Base-by-base conservation (phyloP, 2,329 filamentous ascomycete genomes). In the Akanthomyces dipterigenus region DNA sequence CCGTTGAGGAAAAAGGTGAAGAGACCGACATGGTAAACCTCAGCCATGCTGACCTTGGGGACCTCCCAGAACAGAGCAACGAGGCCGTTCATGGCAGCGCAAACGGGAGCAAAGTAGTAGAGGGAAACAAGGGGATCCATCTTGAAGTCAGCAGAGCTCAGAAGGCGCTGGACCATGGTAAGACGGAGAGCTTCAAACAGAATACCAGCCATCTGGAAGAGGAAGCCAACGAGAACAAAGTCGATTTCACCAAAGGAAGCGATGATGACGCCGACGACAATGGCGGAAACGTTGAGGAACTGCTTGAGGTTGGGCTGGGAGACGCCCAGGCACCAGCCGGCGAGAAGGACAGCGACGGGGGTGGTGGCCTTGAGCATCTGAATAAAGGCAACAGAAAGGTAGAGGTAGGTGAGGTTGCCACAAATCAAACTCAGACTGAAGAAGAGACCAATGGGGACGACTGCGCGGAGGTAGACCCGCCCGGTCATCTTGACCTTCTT, bases 331-430 rank as follows among this genome's bases (percentile, higher is more conserved):
- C 82, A 80, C 93, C 95, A 98, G 67, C 91, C 91, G 45, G 91
- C 89, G 67, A 98, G 77, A 42, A 99, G 86, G 57, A 98, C 93
- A 58, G 92, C 93, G 63, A 98, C 93, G 18, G 95, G 95, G 31
- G 91, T 98, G 49, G 92, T 97, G 67, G 95, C 95, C 89, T 98
- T 98, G 76, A 98, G 87, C 93, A 98, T 98, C 82, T 98, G 93
- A 71, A 98, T 98, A 77, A 98, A 98, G 64, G 93, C 90, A 63
- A 98, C 93, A 67, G 89, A 95, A 63, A 98, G 85, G 77, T 97
- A 96, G 60, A 97, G 85, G 74, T 98, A 98, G 69, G 93, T 92
- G 77, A 96, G 78, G 80, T 98, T 98, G 72, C 93, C 92, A 77
- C 92, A 97, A 73, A 98, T 97, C 80, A 98, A 83, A 77, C 89